Evolutionary conservation across 1,284 basidiomycete species (phyloP).

Genomic region (Trichosporon sp.): DNA sequence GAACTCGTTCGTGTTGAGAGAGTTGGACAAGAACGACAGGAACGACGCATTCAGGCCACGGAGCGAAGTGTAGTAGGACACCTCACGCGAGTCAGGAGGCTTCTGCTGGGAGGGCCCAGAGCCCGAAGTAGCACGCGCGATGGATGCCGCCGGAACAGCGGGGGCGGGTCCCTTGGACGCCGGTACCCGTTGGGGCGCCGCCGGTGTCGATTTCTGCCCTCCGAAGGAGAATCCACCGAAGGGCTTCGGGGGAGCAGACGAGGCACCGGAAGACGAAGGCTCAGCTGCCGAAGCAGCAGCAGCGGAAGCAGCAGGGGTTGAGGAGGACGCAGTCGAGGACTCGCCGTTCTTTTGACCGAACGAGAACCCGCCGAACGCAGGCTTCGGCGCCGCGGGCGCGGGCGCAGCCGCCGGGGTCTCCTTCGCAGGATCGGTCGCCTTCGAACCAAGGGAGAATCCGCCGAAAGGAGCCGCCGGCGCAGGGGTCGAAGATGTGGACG

Average conservation of each 20-base stretch:
- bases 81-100: constrained; percentile 51
- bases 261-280: constrained; percentile 22
- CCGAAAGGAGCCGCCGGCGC: constrained; percentile 33
- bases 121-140: constrained; percentile 39
- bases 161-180: constrained; percentile 23
- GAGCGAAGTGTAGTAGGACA: constrained; percentile 70
- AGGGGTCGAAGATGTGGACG: constrained; percentile 22
- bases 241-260: constrained; percentile 27
- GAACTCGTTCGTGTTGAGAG: constrained; percentile 74
- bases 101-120: constrained; percentile 31
- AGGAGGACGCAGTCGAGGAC: background rate
- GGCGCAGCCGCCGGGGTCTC: background rate
- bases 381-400: constrained; percentile 26
- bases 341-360: constrained; percentile 26
- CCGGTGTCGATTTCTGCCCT: background rate
- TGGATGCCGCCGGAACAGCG: constrained; percentile 29
- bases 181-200: background rate
- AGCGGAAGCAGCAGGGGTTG: constrained; percentile 21
- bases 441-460: constrained; percentile 36
- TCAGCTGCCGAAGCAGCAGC: constrained; percentile 16
- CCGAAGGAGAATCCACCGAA: constrained; percentile 39
- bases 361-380: constrained; percentile 37
- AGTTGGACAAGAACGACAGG: constrained; percentile 65
- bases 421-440: background rate
- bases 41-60: constrained; percentile 79